Evolutionary conservation across 140 eudicot genomes (phyloP).

Genomic region (Senecio squalidus): DNA sequence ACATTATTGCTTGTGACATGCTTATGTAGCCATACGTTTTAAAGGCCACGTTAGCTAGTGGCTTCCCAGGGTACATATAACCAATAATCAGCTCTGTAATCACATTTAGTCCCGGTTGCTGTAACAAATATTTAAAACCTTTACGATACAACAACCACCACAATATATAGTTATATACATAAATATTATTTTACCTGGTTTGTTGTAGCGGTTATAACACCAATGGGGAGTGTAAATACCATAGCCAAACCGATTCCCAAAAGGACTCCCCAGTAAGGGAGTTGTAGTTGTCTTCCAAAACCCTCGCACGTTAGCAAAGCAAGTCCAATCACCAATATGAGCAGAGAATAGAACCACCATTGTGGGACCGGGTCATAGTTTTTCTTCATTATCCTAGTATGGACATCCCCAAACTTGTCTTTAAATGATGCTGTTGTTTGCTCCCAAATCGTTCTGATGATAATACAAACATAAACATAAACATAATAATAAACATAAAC

Average conservation of each 20-base stretch:
- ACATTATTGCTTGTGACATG: slow-evolving; percentile 74
- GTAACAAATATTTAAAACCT: slow-evolving; percentile 22
- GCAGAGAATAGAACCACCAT: slow-evolving; percentile 72
- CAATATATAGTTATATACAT: not conserved
- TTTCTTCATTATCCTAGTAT: slow-evolving; percentile 71
- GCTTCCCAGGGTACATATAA: slow-evolving; percentile 72
- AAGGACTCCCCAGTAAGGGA: slow-evolving; percentile 93
- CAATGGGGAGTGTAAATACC: slow-evolving; percentile 71
- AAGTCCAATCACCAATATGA: slow-evolving; percentile 43
- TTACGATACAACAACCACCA: not conserved
- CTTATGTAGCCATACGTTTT: slow-evolving; percentile 93
- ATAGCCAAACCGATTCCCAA: slow-evolving; percentile 58
- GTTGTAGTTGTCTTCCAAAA: slow-evolving; percentile 64
- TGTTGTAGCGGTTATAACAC: slow-evolving; percentile 78
- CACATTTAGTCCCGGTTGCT: slow-evolving; percentile 84
- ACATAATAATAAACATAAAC: slow-evolving; percentile 2
- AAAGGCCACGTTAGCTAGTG: slow-evolving; percentile 80
- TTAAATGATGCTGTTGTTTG: slow-evolving; percentile 56
- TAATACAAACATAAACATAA: not conserved
- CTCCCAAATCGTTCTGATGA: slow-evolving; percentile 56
- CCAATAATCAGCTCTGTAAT: slow-evolving; percentile 86
- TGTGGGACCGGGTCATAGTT: slow-evolving; percentile 74
- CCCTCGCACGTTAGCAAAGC: slow-evolving; percentile 78
- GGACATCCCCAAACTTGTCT: slow-evolving; percentile 67
- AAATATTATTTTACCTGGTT: slow-evolving; percentile 40